Percentiles rank a stretch among this genome's conserved stretches.
These are phyloP conservation scores for Sindora glabra DNA, from an alignment of 306 rosid genomes.

Conservation along the genomic window DNA sequence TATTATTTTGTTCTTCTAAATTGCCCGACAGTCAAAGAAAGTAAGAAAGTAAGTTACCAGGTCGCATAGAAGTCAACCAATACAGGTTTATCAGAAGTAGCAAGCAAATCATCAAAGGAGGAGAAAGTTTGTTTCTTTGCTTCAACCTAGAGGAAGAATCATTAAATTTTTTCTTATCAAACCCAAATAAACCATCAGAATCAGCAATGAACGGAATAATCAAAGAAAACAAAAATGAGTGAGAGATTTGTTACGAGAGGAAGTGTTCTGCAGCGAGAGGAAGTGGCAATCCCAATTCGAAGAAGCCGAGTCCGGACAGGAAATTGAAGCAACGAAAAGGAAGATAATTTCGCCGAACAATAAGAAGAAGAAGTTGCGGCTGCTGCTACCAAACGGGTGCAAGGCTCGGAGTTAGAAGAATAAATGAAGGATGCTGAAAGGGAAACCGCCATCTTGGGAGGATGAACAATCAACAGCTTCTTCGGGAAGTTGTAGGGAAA, in stretches of 20 bases:
- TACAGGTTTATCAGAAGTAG: conserved; percentile 66
- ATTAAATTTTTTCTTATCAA: background rate
- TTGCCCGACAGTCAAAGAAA: too few relatives aligned
- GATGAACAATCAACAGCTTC: too few relatives aligned
- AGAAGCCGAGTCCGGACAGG: conserved; percentile 34
- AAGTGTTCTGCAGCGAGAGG: conserved; percentile 36
- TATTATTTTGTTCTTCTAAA: too few relatives aligned
- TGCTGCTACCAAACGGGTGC: conserved; percentile 20
- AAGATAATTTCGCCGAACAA: conserved; percentile 18
- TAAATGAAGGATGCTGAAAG: conserved; percentile 37
- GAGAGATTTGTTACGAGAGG: conserved; percentile 34
- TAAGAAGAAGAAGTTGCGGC: conserved; percentile 14
- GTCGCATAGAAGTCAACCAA: conserved; percentile 97
- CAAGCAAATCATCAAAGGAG: conserved; percentile 74
- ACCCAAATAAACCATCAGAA: background rate
- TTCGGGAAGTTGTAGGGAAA: too few relatives aligned
- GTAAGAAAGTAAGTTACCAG: conserved; percentile 41
- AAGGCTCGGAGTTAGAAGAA: conserved; percentile 26
- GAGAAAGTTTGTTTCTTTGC: conserved; percentile 83
- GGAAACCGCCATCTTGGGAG: conserved; percentile 87
- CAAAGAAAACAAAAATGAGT: background rate
- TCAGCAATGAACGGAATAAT: background rate
- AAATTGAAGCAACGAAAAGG: conserved; percentile 38
- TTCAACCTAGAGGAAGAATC: conserved; percentile 43
- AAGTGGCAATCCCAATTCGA: conserved; percentile 22